Conservation (phyloP, 176 grass and related monocot genomes). For the Panicum miliaceum region DNA sequence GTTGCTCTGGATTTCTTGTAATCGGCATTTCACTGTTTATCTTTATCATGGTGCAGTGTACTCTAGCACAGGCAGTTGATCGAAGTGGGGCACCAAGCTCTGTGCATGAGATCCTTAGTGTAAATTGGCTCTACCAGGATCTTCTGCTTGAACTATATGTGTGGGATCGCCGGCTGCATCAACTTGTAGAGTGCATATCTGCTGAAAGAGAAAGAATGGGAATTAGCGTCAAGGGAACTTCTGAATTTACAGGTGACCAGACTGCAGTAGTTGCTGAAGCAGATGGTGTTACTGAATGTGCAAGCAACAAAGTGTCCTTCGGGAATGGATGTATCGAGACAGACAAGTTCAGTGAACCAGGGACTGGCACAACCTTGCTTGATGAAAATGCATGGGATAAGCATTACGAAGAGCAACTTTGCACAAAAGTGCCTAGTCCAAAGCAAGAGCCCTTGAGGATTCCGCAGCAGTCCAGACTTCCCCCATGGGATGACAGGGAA, state of each 20-base stretch:
- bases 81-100: constrained; percentile 15
- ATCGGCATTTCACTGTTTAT: background rate
- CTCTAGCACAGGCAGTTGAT: constrained; percentile 50
- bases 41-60: constrained; percentile 49
- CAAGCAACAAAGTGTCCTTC: constrained; percentile 5
- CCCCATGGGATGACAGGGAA: constrained; percentile 28
- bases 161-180: constrained; percentile 68
- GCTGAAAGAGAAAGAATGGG: constrained; percentile 26
- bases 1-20: constrained; percentile 1
- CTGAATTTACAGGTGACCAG: constrained; percentile 38
- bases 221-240: constrained; percentile 32
- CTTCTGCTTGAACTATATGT: constrained; percentile 62
- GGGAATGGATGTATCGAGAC: constrained; percentile 25
- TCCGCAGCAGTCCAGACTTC: constrained; percentile 1
- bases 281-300: background rate
- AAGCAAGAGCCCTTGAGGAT: constrained; percentile 8
- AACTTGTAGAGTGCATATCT: constrained; percentile 48
- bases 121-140: constrained; percentile 82
- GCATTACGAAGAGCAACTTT: constrained; percentile 24
- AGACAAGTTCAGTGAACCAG: constrained; percentile 21
- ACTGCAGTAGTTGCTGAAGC: constrained; percentile 8
- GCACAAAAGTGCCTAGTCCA: background rate
- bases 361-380: background rate
- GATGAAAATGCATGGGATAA: constrained; percentile 14
- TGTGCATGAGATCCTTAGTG: constrained; percentile 49